Base-by-base conservation (phyloP, 2,329 filamentous ascomycete genomes). In the Botrytis squamosa region DNA sequence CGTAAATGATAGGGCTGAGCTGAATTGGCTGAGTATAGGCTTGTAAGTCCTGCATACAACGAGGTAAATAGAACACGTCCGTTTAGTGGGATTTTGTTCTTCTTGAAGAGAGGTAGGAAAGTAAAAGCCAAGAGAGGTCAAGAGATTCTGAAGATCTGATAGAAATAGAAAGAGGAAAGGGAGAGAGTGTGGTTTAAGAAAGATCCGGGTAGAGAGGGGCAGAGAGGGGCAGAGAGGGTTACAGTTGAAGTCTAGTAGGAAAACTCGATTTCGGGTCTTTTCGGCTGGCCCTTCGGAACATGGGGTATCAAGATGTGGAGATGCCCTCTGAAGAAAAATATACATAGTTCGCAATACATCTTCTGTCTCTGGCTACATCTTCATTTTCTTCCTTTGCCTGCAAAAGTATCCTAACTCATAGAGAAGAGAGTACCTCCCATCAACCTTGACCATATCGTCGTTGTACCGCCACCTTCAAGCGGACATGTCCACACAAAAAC, bases 301-400 rank as follows among this genome's bases (percentile, higher is more conserved):
- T 22, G 36, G 65, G 22, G 36, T 42, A 57, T 42, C 65, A 57
- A 42, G 65, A 57, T 68, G 66, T 68, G 49, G 66, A 68, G 66
- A 68, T 68, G 66, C 36, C 25, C 16, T 57, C 18, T 68, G 36
- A 55, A 68, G 38, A 29, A 68, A 66, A 40, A 29, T 42, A 57
- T 68, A 57, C 36, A 57, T 68, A 57, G 66, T 57, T 57, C 25
- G 66, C 36, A 57, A 57, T 68, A n/a, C 25, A 16, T 57, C 49
- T 57, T 42, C 18, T 57, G 36, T 57, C 29, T 57, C 55, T 33
- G 38, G 38, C 49, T 42, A 57, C 49, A 57, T 33, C 42, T 57
- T 42, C 20, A 25, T 57, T 42, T 57, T 12, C 49, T 57, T 42
- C 36, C 49, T 25, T 33, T 44, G 66, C 40, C 49, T 29, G 49